Evolutionary conservation across 345 rosid species (phyloP), one percentile per base, ranked within the genome.

Genomic region (Syzygium oleosum): DNA sequence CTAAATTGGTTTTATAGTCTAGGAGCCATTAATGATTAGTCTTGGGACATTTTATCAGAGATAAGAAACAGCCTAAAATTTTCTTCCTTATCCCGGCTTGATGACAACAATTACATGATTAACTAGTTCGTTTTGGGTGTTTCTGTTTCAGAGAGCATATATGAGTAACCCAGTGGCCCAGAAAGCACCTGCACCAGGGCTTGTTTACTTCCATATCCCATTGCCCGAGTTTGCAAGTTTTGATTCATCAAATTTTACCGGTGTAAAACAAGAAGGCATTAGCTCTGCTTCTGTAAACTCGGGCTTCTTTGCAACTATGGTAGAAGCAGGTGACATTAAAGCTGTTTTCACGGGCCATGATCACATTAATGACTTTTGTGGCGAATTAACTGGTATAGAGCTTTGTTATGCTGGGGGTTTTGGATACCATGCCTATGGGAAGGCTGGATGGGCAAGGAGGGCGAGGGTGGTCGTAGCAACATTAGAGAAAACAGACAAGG

Each of bases 351-450:
- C 91, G 1, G 99, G 99, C 53, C 99, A 97, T 85, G 99, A 97
- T 89, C 99, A 97, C 86, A 2, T 93, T 87, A 97, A 95, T 22
- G 99, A 98, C 91, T 98, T 96, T 88, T 98, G 99, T 87, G 98
- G 94, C 15, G 38, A 87, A 52, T 91, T 94, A 73, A 89, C 88
- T 41, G 97, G 97, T 41, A 92, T 96, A 86, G 93, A 97, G 52
- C 99, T 97, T 87, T 97, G 99, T 86, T 97, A 97, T 73, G 99
- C 95, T 59, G 99, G 99, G 80, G 99, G 97, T 23, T 94, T 95
- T 89, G 98, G 99, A 90, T 96, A 96, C 92, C 99, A 95, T 92
- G 99, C 97, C 34, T 98, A 96, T 80, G 99, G 99, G 86, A 94
- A 95, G 91, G 97, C 95, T 53, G 99, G 99, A 12, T 96, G 98